phyloP scores from a whole-genome alignment of 2,329 filamentous ascomycete genomes.

The Epichloe elymi region DNA sequence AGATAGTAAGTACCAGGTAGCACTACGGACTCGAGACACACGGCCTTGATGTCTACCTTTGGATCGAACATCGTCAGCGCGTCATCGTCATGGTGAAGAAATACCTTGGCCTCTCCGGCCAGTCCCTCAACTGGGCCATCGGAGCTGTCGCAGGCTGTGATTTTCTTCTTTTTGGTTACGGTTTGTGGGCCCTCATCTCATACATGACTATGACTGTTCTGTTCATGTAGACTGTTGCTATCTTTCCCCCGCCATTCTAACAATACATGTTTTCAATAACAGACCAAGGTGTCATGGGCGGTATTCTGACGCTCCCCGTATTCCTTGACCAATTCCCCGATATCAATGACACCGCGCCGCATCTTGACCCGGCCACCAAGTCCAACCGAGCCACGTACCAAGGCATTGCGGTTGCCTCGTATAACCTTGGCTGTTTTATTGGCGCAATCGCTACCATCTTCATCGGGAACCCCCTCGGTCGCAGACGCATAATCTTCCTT shows the following conservation, averaged over 20 bases:
- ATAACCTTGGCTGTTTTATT: constrained; percentile 49
- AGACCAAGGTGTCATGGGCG: constrained; percentile 68
- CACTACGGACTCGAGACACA: not conserved
- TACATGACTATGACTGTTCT: not conserved
- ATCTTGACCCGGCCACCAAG: constrained; percentile 23
- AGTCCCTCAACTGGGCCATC: constrained; percentile 53
- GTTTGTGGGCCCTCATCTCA: constrained; percentile 19
- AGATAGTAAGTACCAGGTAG: too few relatives aligned
- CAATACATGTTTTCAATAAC: constrained; percentile 9
- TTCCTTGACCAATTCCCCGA: constrained; percentile 47
- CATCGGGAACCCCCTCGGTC: constrained; percentile 49
- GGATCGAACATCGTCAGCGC: not conserved
- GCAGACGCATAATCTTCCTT: constrained; percentile 44
- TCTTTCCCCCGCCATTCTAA: not conserved
- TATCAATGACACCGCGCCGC: constrained; percentile 25
- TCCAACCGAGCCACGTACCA: constrained; percentile 37
- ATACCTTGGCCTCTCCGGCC: constrained; percentile 54
- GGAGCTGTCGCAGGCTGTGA: constrained; percentile 60
- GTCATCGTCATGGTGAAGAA: constrained; percentile 20
- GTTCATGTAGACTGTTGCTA: not conserved
- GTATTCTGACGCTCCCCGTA: constrained; percentile 53
- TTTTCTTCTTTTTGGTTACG: constrained; percentile 50
- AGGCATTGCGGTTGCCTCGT: constrained; percentile 41
- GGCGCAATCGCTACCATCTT: constrained; percentile 54
- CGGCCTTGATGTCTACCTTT: not conserved